Evolutionary conservation across 768 basidiomycete genomes (phyloP).

Genomic region (Daedaleopsis sinensis): DNA sequence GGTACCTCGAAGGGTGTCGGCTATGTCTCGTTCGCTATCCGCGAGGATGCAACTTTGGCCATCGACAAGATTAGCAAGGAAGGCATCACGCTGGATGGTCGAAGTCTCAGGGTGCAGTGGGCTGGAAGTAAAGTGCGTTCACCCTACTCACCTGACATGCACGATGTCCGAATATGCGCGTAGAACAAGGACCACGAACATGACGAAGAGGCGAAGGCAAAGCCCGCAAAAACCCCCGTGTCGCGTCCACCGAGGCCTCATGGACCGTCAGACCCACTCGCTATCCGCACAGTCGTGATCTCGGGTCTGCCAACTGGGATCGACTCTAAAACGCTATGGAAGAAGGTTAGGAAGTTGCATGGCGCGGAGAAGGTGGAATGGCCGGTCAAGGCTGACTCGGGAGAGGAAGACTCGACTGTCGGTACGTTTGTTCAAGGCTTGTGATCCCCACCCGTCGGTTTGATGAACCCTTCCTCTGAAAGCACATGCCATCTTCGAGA

Average conservation of each 20-base stretch:
- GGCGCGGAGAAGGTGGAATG: slow-evolving; percentile 80
- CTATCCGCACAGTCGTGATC: slow-evolving; percentile 79
- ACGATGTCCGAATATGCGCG: not conserved
- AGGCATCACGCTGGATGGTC: slow-evolving; percentile 65
- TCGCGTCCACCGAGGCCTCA: slow-evolving; percentile 33
- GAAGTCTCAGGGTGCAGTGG: slow-evolving; percentile 78
- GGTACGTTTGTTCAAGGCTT: slow-evolving; percentile 42
- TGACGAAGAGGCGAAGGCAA: slow-evolving; percentile 38
- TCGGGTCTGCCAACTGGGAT: slow-evolving; percentile 64
- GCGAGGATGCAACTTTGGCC: slow-evolving; percentile 83
- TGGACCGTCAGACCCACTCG: slow-evolving; percentile 71
- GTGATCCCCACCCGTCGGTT: not conserved
- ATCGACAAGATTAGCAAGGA: slow-evolving; percentile 66
- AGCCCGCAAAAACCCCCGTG: slow-evolving; percentile 40
- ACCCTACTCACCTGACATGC: not conserved
- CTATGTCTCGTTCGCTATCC: slow-evolving; percentile 84
- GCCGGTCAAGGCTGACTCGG: slow-evolving; percentile 58
- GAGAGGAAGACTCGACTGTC: slow-evolving; percentile 50
- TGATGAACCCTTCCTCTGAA: not conserved
- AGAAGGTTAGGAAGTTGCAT: slow-evolving; percentile 79
- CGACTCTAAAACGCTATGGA: slow-evolving; percentile 75
- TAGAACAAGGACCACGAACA: slow-evolving; percentile 48
- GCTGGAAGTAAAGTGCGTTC: slow-evolving; percentile 72
- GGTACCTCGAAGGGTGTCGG: slow-evolving; percentile 92
- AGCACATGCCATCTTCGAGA: slow-evolving; percentile 78